Evolutionary conservation across 2,329 filamentous ascomycete genomes (phyloP).

Genomic region (Ophiocordyceps polyrhachis-furcata): DNA sequence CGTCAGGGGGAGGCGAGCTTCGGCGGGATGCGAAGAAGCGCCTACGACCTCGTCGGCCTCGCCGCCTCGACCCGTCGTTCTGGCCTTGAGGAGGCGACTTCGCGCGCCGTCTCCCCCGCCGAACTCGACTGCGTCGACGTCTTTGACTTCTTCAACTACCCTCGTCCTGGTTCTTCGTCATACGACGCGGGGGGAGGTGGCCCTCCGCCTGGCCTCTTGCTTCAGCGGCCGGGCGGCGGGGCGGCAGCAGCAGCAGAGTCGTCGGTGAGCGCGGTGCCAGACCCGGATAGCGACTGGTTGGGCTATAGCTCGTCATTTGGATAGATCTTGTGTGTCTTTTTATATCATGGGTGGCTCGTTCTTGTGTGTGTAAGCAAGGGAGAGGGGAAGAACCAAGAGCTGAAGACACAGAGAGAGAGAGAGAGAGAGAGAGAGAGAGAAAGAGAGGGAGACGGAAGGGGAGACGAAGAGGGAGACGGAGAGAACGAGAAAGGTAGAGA

Average conservation of each 20-base stretch:
- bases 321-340: neutral
- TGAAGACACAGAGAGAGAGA: too few relatives aligned
- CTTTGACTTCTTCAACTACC: constrained; percentile 27
- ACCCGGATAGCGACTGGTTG: constrained; percentile 7
- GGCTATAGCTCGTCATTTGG: constrained; percentile 1
- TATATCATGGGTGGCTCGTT: too few relatives aligned
- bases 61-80: constrained; percentile 17
- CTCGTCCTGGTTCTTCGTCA: constrained; percentile 7
- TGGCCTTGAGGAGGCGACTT: constrained; percentile 18
- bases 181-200: constrained; percentile 9
- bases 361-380: too few relatives aligned
- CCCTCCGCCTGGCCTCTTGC: constrained; percentile 2
- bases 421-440: too few relatives aligned
- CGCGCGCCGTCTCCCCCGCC: constrained; percentile 17
- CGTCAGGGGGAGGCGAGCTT: constrained; percentile 18
- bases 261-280: neutral
- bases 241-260: neutral
- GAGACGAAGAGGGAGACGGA: too few relatives aligned
- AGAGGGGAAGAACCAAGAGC: too few relatives aligned
- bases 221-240: neutral
- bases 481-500: too few relatives aligned
- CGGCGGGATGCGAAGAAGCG: constrained; percentile 21
- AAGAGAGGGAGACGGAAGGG: too few relatives aligned
- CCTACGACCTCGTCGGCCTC: constrained; percentile 19
- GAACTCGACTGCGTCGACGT: constrained; percentile 25